Conservation (phyloP, 768 basidiomycete species). For the Leucocoprinus sp. region DNA sequence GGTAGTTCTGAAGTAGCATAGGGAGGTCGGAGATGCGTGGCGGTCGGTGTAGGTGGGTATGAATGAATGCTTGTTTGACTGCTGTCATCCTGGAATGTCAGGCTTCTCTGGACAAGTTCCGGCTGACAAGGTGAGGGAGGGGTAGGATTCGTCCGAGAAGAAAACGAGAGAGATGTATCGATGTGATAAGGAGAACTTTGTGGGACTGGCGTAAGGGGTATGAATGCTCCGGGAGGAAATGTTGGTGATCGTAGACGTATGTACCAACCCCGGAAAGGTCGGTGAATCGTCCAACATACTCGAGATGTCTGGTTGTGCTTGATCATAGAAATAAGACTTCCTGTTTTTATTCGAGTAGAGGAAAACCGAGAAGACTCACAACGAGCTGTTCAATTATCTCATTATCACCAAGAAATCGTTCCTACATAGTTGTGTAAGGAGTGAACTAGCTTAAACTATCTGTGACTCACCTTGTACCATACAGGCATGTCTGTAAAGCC, state of each 20-base stretch:
- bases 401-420: slow-evolving; percentile 62
- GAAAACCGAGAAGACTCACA: slow-evolving; percentile 31
- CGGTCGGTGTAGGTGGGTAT: slow-evolving; percentile 50
- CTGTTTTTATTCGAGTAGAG: not conserved
- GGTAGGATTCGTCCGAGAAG: slow-evolving; percentile 38
- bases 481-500: slow-evolving; percentile 41
- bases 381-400: slow-evolving; percentile 73
- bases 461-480: slow-evolving; percentile 61
- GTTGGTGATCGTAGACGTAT: slow-evolving; percentile 64
- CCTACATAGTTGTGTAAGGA: slow-evolving; percentile 31
- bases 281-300: slow-evolving; percentile 69
- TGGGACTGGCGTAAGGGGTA: slow-evolving; percentile 45
- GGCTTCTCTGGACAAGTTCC: slow-evolving; percentile 10
- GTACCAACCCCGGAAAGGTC: slow-evolving; percentile 80
- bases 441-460: not conserved
- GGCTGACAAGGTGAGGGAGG: not conserved
- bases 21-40: slow-evolving; percentile 13
- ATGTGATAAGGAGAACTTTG: slow-evolving; percentile 37
- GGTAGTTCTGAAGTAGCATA: not conserved
- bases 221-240: slow-evolving; percentile 57
- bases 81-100: slow-evolving; percentile 21
- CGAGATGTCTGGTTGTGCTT: slow-evolving; percentile 60
- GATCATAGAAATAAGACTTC: not conserved
- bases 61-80: slow-evolving; percentile 41
- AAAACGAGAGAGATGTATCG: slow-evolving; percentile 45